These are phyloP conservation scores for Komagataella kurtzmanii DNA, from an alignment of 805 yeast species.

Conservation along the genomic window DNA sequence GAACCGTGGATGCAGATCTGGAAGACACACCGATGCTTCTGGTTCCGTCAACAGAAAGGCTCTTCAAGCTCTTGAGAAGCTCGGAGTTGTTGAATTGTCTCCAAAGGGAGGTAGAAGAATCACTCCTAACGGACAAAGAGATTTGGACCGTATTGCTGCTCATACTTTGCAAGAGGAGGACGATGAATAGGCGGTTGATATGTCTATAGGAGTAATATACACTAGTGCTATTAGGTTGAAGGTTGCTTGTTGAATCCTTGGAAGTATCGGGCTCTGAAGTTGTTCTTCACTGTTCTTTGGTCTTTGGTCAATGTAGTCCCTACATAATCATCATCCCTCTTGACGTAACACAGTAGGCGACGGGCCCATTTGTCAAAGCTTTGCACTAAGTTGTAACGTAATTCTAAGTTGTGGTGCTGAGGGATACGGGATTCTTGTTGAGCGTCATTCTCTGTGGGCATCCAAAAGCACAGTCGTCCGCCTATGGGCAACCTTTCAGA, in stretches of 20 bases:
- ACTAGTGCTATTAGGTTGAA: slow-evolving; percentile 1
- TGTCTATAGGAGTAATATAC: slow-evolving; percentile 2
- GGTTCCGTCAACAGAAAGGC: slow-evolving; percentile 99
- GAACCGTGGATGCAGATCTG: slow-evolving; percentile 98
- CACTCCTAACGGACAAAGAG: slow-evolving; percentile 99
- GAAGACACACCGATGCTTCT: slow-evolving; percentile 97
- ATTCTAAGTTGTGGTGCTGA: slow-evolving; percentile 57
- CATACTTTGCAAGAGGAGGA: slow-evolving; percentile 93
- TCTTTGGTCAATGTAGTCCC: slow-evolving; percentile 31
- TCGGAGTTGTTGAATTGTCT: slow-evolving; percentile 92
- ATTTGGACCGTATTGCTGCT: slow-evolving; percentile 99
- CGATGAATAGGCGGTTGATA: slow-evolving; percentile 23
- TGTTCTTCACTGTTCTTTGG: slow-evolving; percentile 31
- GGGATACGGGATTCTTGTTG: slow-evolving; percentile 57
- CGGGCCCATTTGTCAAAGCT: slow-evolving; percentile 91
- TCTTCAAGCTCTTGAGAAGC: slow-evolving; percentile 95
- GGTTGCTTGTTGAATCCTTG: slow-evolving; percentile 31
- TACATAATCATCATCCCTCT: slow-evolving; percentile 34
- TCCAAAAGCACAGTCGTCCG: slow-evolving; percentile 90
- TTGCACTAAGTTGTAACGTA: slow-evolving; percentile 68
- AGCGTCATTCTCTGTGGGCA: slow-evolving; percentile 93
- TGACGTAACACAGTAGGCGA: slow-evolving; percentile 67
- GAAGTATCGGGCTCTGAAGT: slow-evolving; percentile 72
- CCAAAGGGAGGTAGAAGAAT: slow-evolving; percentile 99
- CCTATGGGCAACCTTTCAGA: slow-evolving; percentile 55